These are phyloP conservation scores for Arbutus unedo DNA, from an alignment of 148 eudicot genomes.

Conservation along the genomic window DNA sequence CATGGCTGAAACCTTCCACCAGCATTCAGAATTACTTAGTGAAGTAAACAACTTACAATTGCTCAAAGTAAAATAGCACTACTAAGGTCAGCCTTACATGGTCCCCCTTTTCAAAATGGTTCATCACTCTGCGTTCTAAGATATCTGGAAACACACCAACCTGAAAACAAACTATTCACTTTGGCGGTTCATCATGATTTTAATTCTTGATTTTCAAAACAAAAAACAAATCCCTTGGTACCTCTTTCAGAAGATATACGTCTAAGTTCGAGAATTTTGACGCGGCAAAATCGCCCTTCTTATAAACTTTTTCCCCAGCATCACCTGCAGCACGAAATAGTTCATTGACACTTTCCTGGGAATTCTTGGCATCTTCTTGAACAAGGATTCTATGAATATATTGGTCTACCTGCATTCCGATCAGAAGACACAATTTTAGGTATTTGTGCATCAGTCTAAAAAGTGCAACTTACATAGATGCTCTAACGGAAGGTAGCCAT, in stretches of 20 bases:
- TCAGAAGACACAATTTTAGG: conserved; percentile 9
- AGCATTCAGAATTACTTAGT: conserved; percentile 21
- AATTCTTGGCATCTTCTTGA: conserved; percentile 68
- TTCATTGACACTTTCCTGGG: conserved; percentile 37
- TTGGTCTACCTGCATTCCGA: conserved; percentile 72
- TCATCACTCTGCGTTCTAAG: conserved; percentile 70
- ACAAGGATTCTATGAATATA: conserved; percentile 83
- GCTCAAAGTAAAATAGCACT: conserved; percentile 6
- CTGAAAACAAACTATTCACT: conserved; percentile 37
- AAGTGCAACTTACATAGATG: neutral
- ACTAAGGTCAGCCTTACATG: conserved; percentile 48
- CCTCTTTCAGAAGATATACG: conserved; percentile 82
- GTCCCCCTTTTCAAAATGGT: conserved; percentile 72
- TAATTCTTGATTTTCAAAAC: neutral
- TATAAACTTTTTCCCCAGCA: conserved; percentile 63
- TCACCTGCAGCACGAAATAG: conserved; percentile 62
- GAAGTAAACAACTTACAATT: conserved; percentile 4
- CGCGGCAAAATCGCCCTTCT: conserved; percentile 61
- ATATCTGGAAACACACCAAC: conserved; percentile 96
- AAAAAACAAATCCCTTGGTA: conserved; percentile 15
- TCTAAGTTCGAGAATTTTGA: conserved; percentile 61
- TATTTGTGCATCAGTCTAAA: neutral
- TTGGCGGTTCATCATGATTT: conserved; percentile 12
- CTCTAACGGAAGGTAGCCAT: neutral
- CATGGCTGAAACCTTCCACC: conserved; percentile 83